Base-by-base conservation (phyloP, 352 stramenopile genomes). In the Phytophthora agathidicida region DNA sequence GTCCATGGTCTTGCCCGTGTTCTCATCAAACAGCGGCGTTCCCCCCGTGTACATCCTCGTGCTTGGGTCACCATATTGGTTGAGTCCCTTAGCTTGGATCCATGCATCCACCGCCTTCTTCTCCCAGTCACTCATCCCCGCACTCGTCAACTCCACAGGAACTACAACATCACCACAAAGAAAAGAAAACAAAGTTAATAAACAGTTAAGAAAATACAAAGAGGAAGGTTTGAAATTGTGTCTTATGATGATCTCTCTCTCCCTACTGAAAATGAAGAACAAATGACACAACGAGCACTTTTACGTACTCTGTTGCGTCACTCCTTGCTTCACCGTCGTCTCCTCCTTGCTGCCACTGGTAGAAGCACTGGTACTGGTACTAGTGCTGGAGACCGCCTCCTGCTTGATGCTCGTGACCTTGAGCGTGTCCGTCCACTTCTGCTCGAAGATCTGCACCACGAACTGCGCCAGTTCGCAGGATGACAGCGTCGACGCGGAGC, bases 21-120 rank as follows among this genome's bases (percentile, higher is more conserved):
- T 66, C 65, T 93, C 83, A 45, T 92, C 56, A 49, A 93, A 93
- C 14, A 95, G 60, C 47, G 86, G 86, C n/a, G 84, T 93, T 26
- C 86, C 86, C 5, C 84, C 86, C 2, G 69, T 73, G 68, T 95
- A 95, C 35, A 73, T 71, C 14, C 45, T 90, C 35, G 68, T 75
- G 7, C 65, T 65, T 26, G 51, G 26, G 36, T 93, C 83, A 1
- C 83, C 83, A 53, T 71, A 93, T 48, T 86, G 43, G 52, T 93
- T 93, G 14, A 76, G 63, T 13, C 70, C 53, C 22, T 86, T 78
- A 10, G 49, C 53, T 52, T 75, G 55, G 53, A 93, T 83, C 83
- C 83, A 93, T 23, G 23, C 41, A 31, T 88, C 70, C 38, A 92
- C 76, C 13, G 48, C 32, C 24, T 60, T 44, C 60, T 86, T 88